Percentiles rank a stretch among this genome's conserved stretches.
These are phyloP conservation scores for Lunularia cruciata DNA, from an alignment of 225 moss, liverwort and hornwort species.

Conservation along the genomic window DNA sequence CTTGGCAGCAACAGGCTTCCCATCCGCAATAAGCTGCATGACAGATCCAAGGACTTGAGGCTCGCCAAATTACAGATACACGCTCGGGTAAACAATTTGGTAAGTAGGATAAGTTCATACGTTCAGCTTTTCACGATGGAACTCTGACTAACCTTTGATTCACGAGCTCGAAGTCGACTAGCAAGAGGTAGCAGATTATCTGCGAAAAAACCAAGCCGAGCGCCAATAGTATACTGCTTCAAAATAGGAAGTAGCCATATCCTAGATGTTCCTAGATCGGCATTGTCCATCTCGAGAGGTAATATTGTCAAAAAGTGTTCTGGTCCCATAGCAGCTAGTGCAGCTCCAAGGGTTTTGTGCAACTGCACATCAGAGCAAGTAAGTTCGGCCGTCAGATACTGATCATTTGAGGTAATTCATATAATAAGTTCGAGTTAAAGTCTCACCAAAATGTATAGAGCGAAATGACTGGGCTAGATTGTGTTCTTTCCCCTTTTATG, in stretches of 20 bases:
- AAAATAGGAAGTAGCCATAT: constrained; percentile 93
- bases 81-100: not conserved
- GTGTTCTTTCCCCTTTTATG: too few species aligned
- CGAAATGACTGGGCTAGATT: too few species aligned
- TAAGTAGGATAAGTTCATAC: too few species aligned
- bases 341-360: constrained; percentile 75
- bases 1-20: constrained; percentile 83
- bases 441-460: too few species aligned
- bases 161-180: constrained; percentile 65
- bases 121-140: too few species aligned
- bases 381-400: too few species aligned
- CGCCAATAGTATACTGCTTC: constrained; percentile 89
- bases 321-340: constrained; percentile 90
- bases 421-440: too few species aligned
- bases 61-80: not conserved
- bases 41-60: constrained; percentile 3
- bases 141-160: constrained; percentile 54
- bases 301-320: constrained; percentile 68
- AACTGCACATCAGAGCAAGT: constrained; percentile 45
- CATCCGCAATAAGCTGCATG: constrained; percentile 66
- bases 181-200: constrained; percentile 75
- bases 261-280: constrained; percentile 68
- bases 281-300: constrained; percentile 84
- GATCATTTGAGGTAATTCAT: too few species aligned
- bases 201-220: constrained; percentile 72